These are phyloP conservation scores for Chenopodium album DNA, from an alignment of 148 eudicot species.

Conservation along the genomic window DNA sequence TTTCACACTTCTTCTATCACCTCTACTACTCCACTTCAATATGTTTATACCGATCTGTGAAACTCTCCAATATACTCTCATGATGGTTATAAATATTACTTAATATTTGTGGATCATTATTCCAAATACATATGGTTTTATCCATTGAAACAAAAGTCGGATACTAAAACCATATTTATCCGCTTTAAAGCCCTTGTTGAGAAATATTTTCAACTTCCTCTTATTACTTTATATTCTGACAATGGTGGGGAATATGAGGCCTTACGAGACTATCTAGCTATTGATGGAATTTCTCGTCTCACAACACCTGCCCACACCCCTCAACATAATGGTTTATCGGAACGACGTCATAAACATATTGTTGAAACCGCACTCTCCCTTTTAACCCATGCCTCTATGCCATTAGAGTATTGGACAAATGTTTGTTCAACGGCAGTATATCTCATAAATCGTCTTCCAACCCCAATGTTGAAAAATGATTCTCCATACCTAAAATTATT, in stretches of 20 bases:
- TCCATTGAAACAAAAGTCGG: not conserved
- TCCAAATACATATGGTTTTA: not conserved
- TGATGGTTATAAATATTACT: not conserved
- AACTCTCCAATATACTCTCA: not conserved
- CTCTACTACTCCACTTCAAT: not conserved
- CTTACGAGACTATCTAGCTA: not conserved
- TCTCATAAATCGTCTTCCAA: not conserved
- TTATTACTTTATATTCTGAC: not conserved
- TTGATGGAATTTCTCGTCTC: not conserved
- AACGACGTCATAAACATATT: not conserved
- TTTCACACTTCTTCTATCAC: not conserved
- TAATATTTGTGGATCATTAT: not conserved
- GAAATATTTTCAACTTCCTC: not conserved
- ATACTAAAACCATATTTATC: not conserved
- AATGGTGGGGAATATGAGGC: constrained; percentile 4
- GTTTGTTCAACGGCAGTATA: not conserved
- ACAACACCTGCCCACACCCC: constrained; percentile 1
- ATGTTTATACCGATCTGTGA: not conserved
- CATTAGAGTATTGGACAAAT: not conserved
- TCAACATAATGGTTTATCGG: not conserved
- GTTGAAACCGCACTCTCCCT: not conserved
- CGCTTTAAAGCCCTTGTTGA: not conserved
- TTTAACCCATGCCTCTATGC: not conserved
- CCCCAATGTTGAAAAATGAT: too few species aligned
- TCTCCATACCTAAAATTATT: too few species aligned